phyloP scores from a whole-genome alignment of 805 yeast genomes.

The Barnettozyma californica region DNA sequence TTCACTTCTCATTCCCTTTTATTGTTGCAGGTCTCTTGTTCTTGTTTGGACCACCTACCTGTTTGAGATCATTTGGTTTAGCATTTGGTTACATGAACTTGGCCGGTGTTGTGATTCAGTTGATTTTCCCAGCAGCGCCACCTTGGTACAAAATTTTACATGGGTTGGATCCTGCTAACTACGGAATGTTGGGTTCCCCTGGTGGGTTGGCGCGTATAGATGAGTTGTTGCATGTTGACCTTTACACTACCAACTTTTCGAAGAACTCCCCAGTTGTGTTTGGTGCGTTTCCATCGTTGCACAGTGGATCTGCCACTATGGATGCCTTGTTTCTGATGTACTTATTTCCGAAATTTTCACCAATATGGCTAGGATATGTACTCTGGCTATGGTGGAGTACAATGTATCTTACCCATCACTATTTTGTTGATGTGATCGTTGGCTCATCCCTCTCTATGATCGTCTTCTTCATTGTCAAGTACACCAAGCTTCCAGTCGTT shows the following conservation, averaged over 20 bases:
- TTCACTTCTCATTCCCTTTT: constrained; percentile 89
- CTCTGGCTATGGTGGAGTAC: constrained; percentile 98
- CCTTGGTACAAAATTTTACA: constrained; percentile 91
- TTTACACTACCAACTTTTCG: constrained; percentile 77
- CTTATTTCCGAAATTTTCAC: constrained; percentile 67
- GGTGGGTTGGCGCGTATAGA: constrained; percentile 94
- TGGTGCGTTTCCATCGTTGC: constrained; percentile 87
- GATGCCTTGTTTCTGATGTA: constrained; percentile 83
- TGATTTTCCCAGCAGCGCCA: constrained; percentile 89
- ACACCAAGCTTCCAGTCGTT: constrained; percentile 59
- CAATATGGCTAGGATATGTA: constrained; percentile 72
- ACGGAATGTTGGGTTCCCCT: constrained; percentile 88
- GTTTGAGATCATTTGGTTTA: constrained; percentile 78
- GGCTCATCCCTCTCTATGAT: constrained; percentile 80
- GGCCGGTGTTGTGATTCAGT: constrained; percentile 77
- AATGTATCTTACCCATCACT: constrained; percentile 96
- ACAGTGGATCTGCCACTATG: constrained; percentile 92
- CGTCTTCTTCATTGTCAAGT: constrained; percentile 65
- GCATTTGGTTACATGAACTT: constrained; percentile 95
- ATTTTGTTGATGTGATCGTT: constrained; percentile 88
- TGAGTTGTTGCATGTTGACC: constrained; percentile 64
- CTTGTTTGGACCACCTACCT: constrained; percentile 87
- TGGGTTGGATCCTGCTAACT: constrained; percentile 86
- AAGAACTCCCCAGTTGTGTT: constrained; percentile 85
- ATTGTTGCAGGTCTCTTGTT: constrained; percentile 74